These are phyloP conservation scores for Penicillium lagena DNA, from an alignment of 495 filamentous ascomycete genomes.

Conservation along the genomic window DNA sequence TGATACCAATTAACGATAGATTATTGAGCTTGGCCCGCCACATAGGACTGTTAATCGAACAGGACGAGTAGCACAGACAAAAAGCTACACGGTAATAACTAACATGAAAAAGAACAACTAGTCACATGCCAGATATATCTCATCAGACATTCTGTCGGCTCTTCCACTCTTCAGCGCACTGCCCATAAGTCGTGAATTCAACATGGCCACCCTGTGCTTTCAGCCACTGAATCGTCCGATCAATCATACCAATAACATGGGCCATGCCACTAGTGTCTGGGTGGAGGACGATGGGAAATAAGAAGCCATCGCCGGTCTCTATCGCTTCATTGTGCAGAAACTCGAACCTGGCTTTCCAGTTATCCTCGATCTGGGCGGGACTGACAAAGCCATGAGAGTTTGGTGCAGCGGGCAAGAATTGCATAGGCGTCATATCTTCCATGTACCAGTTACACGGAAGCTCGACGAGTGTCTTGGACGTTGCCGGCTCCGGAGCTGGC, in stretches of 20 bases:
- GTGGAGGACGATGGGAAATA: slow-evolving; percentile 49
- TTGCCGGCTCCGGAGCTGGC: slow-evolving; percentile 23
- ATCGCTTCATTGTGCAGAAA: slow-evolving; percentile 30
- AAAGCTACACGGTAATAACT: too few relatives aligned
- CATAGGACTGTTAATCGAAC: too few relatives aligned
- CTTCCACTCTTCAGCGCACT: slow-evolving; percentile 12
- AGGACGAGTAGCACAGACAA: too few relatives aligned
- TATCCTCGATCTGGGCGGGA: slow-evolving; percentile 42
- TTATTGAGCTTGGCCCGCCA: too few relatives aligned
- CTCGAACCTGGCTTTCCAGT: slow-evolving; percentile 49
- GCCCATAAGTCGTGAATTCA: slow-evolving; percentile 9
- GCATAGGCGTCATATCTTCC: slow-evolving; percentile 54
- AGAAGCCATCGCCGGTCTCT: slow-evolving; percentile 12
- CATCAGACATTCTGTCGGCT: neutral
- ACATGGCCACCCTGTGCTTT: slow-evolving; percentile 25
- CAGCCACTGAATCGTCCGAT: slow-evolving; percentile 49
- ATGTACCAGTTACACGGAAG: slow-evolving; percentile 51
- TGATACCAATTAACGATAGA: too few relatives aligned
- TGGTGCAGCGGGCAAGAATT: slow-evolving; percentile 41
- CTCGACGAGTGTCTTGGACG: slow-evolving; percentile 35
- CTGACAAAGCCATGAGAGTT: slow-evolving; percentile 51
- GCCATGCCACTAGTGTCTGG: slow-evolving; percentile 58
- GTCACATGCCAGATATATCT: too few relatives aligned
- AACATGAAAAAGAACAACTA: too few relatives aligned
- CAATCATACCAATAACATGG: slow-evolving; percentile 55